Evolutionary conservation across 768 basidiomycete genomes (phyloP), one percentile per base, ranked within the genome.

Genomic region (Boletus huronensis): DNA sequence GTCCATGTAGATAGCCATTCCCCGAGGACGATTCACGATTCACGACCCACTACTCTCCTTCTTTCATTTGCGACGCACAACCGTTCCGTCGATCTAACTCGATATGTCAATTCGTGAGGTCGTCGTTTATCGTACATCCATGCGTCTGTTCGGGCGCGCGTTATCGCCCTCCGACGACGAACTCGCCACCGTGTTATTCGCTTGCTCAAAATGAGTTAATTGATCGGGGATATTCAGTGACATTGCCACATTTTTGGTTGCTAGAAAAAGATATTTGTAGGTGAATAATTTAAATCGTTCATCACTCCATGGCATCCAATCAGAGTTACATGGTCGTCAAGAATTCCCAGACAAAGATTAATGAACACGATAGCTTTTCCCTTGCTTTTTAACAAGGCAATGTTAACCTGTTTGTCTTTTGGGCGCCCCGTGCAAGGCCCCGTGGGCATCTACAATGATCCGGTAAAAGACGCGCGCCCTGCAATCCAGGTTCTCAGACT

Each of bases 21-120:
- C 50, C 34, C 10, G 34, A 50, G 32, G 40, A 11, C 4, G 23
- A n/a, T n/a, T n/a, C n/a, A n/a, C 25, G 49, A 57, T 50, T 61
- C 47, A 39, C 25, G 34, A 32, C 39, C 13, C n/a, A 21, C 35
- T 6, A 3, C 28, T 23, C 45, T 19, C n/a, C 42, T 19, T 63
- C 35, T 35, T 40, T 45, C 34, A 38, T 26, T 16, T 14, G 55
- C 35, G 21, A 34, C 17, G 45, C 49, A 46, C 14, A 14, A 26
- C 45, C 21, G 28, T 19, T 13, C 10, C 32, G 49, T 52, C 50
- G 54, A 48, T 45, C 50, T 19, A 35, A 5, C 34, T 40, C 45
- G 45, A 41, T 47, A 29, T 43, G 29, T 49, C 50, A 10, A 25
- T 26, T 23, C 19, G 3, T 8, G 7, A 43, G 21, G 9, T 10